These are phyloP conservation scores for Rhizoclosmatium sp. DNA, from an alignment of 192 early-diverging fungal genomes.

Conservation along the genomic window DNA sequence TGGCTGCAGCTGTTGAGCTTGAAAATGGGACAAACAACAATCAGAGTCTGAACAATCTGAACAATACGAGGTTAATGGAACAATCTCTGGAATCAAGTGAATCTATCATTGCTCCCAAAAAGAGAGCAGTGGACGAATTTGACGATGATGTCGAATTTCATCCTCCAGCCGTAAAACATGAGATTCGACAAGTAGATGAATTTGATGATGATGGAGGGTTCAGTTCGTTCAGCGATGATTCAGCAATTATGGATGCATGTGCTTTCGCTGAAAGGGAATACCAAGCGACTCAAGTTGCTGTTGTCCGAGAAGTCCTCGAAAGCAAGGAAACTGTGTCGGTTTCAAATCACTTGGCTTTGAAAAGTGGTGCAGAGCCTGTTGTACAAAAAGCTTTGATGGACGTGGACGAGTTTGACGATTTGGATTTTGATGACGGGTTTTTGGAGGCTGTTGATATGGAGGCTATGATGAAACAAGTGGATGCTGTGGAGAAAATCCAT, in stretches of 20 bases:
- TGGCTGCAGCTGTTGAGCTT: too few species aligned
- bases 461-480: neutral
- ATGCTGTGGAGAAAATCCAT: neutral
- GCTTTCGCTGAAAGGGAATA: neutral
- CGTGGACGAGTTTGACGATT: constrained; percentile 25
- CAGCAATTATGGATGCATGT: neutral
- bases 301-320: neutral
- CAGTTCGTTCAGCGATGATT: neutral
- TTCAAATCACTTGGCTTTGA: neutral
- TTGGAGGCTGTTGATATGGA: constrained; percentile 11
- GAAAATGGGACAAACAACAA: too few species aligned
- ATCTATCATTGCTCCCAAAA: too few species aligned
- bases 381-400: neutral
- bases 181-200: too few species aligned
- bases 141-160: too few species aligned
- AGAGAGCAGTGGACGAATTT: too few species aligned
- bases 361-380: neutral
- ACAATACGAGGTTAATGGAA: too few species aligned
- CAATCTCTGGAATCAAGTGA: too few species aligned
- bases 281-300: neutral
- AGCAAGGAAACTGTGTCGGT: neutral
- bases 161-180: too few species aligned
- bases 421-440: constrained; percentile 6
- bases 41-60: too few species aligned
- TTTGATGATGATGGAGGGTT: neutral